A percentile compares a stretch with the other conserved stretches of the same genome.
Evolutionary conservation across 768 basidiomycete genomes (phyloP).

Genomic region (Boletus reticuloceps): DNA sequence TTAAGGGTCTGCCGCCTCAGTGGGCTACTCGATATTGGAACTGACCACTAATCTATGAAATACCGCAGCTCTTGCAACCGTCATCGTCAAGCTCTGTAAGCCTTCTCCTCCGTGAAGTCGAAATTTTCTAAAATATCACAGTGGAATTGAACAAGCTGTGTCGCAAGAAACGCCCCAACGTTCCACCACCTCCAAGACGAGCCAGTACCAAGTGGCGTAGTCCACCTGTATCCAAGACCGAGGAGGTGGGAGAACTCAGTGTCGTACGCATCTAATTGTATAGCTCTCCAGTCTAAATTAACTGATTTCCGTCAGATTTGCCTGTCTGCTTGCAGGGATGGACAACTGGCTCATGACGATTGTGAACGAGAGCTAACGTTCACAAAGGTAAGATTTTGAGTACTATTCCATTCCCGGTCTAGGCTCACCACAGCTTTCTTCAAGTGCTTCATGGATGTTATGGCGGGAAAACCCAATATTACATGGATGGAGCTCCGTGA

Average conservation of each 20-base stretch:
- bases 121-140: not conserved
- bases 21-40: not conserved
- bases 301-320: slow-evolving; percentile 15
- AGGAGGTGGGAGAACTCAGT: slow-evolving; percentile 12
- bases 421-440: not conserved
- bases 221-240: slow-evolving; percentile 2
- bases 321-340: slow-evolving; percentile 27
- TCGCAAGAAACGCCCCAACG: not conserved
- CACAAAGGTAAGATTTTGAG: slow-evolving; percentile 18
- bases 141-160: slow-evolving; percentile 8
- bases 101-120: not conserved
- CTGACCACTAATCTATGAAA: not conserved
- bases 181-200: not conserved
- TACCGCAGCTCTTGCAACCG: slow-evolving; percentile 5
- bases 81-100: slow-evolving; percentile 10
- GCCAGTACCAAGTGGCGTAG: slow-evolving; percentile 2
- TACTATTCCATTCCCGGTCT: not conserved
- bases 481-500: slow-evolving; percentile 23
- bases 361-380: slow-evolving; percentile 16
- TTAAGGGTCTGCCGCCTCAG: slow-evolving; percentile 9
- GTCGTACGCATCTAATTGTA: slow-evolving; percentile 12
- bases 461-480: slow-evolving; percentile 2
- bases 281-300: not conserved
- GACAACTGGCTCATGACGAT: slow-evolving; percentile 24
- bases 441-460: slow-evolving; percentile 21